Percentiles rank a stretch among this genome's conserved stretches.
phyloP scores from a whole-genome alignment of 2,329 filamentous ascomycete genomes.

The Fusarium multiceps region DNA sequence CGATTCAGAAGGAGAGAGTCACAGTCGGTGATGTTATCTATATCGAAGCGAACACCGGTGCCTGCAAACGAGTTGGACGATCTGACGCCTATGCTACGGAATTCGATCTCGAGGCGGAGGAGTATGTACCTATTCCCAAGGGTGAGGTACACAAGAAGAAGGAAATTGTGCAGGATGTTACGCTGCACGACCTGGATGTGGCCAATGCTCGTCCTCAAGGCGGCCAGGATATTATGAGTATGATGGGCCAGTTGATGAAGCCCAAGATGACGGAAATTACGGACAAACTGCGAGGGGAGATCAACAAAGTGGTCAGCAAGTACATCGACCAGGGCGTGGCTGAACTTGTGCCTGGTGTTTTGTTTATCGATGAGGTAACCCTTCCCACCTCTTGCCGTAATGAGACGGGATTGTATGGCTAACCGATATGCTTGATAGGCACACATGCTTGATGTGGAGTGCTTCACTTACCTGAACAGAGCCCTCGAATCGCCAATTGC shows the following conservation, averaged over 20 bases:
- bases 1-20: slow-evolving; percentile 97
- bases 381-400: slow-evolving; percentile 9
- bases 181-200: slow-evolving; percentile 94
- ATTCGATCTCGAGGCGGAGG: slow-evolving; percentile 97
- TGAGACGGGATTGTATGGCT: slow-evolving; percentile 35
- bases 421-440: slow-evolving; percentile 67
- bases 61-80: slow-evolving; percentile 95
- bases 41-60: slow-evolving; percentile 98
- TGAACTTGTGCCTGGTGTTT: slow-evolving; percentile 95
- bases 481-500: slow-evolving; percentile 96
- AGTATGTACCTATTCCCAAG: slow-evolving; percentile 98
- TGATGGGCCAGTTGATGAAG: slow-evolving; percentile 99
- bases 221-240: slow-evolving; percentile 99
- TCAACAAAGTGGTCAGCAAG: slow-evolving; percentile 99
- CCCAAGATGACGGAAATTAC: slow-evolving; percentile 99
- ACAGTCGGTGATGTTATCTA: slow-evolving; percentile 98
- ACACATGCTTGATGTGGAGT: slow-evolving; percentile 99
- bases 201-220: slow-evolving; percentile 96
- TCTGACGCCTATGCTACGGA: slow-evolving; percentile 98
- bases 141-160: slow-evolving; percentile 99
- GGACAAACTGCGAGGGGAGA: slow-evolving; percentile 93
- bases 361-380: slow-evolving; percentile 96
- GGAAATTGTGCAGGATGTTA: slow-evolving; percentile 98
- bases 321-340: slow-evolving; percentile 99
- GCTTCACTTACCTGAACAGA: slow-evolving; percentile 98